Conservation (phyloP, 2,329 filamentous ascomycete genomes). For the Cryphonectria naterciae region DNA sequence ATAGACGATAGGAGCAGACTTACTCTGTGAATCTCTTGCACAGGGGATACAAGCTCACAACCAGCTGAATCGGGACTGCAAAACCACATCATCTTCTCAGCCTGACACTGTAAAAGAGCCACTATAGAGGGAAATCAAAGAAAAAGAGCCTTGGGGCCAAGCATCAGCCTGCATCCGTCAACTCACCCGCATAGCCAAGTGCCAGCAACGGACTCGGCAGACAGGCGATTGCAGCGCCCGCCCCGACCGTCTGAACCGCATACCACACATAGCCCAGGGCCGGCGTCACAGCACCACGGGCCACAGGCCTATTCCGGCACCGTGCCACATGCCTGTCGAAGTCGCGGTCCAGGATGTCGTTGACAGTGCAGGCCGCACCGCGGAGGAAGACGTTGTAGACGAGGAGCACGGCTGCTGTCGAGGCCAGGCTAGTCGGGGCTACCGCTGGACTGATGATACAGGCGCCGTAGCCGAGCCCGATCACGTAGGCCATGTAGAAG, state of each 20-base stretch:
- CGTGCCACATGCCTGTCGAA: conserved; percentile 52
- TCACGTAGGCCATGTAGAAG: conserved; percentile 34
- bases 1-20: not conserved
- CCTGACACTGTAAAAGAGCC: not conserved
- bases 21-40: conserved; percentile 54
- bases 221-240: conserved; percentile 39
- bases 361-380: conserved; percentile 53
- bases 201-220: conserved; percentile 46
- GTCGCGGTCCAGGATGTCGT: conserved; percentile 54
- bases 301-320: conserved; percentile 52
- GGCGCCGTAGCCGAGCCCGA: conserved; percentile 31
- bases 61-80: conserved; percentile 44
- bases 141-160: not conserved
- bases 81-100: not conserved
- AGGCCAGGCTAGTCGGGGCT: conserved; percentile 3
- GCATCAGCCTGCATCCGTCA: not conserved
- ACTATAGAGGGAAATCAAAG: too few species aligned
- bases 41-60: conserved; percentile 53
- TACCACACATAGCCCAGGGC: conserved; percentile 45
- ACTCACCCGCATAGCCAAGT: conserved; percentile 44
- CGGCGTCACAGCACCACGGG: conserved; percentile 48
- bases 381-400: conserved; percentile 46
- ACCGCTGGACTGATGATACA: conserved; percentile 24
- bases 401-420: conserved; percentile 27
- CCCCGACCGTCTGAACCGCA: conserved; percentile 41